phyloP scores from a whole-genome alignment of 2,329 filamentous ascomycete genomes.

The Penicillium sp. region DNA sequence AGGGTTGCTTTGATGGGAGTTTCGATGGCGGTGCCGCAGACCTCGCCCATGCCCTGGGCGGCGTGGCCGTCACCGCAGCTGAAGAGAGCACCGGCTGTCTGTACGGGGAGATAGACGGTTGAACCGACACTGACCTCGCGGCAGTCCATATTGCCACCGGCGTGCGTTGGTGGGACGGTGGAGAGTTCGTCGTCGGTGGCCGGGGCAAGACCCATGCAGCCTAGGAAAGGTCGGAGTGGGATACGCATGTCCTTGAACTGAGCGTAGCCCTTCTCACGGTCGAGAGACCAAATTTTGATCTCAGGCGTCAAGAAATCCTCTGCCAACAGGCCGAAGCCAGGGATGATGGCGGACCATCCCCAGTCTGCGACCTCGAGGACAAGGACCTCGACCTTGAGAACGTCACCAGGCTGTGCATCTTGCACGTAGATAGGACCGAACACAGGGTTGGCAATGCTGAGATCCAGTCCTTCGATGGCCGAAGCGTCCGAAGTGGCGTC shows the following conservation, averaged over 20 bases:
- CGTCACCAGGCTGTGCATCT: constrained; percentile 56
- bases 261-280: constrained; percentile 44
- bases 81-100: constrained; percentile 56
- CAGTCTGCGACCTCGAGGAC: constrained; percentile 51
- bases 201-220: constrained; percentile 57
- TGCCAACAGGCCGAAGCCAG: constrained; percentile 54
- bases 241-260: constrained; percentile 55
- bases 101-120: constrained; percentile 55
- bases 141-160: constrained; percentile 61
- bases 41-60: constrained; percentile 59
- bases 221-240: constrained; percentile 57
- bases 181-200: constrained; percentile 50
- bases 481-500: constrained; percentile 47
- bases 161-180: constrained; percentile 56
- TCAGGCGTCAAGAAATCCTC: constrained; percentile 52
- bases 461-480: constrained; percentile 48
- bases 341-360: constrained; percentile 59
- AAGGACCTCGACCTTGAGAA: constrained; percentile 57
- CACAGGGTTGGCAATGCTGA: constrained; percentile 52
- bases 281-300: constrained; percentile 57
- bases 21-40: constrained; percentile 62
- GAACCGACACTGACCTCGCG: constrained; percentile 54
- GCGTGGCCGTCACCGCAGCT: constrained; percentile 60
- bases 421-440: constrained; percentile 57
- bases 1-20: constrained; percentile 56